Evolutionary conservation across 2,329 filamentous ascomycete species (phyloP).

Genomic region (Sporothrix brunneoviolacea): DNA sequence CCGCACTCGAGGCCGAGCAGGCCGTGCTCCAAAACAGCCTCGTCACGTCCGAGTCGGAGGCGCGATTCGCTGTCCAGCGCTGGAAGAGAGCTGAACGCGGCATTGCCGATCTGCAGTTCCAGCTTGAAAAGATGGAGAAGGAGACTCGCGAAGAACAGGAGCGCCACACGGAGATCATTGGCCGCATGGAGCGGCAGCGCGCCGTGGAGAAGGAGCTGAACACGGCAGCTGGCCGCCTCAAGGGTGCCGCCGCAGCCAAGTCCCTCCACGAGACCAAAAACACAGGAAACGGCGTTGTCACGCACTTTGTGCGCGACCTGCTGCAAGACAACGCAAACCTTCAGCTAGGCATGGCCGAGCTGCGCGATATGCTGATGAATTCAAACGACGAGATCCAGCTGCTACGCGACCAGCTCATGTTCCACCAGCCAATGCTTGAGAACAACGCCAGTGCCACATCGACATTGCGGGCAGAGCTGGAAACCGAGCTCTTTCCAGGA

Average conservation of each 20-base stretch:
- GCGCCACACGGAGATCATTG: slow-evolving; percentile 72
- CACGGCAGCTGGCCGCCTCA: slow-evolving; percentile 70
- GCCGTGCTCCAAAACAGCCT: slow-evolving; percentile 62
- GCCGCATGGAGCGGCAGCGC: slow-evolving; percentile 76
- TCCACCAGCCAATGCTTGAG: slow-evolving; percentile 63
- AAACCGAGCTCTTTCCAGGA: slow-evolving; percentile 19
- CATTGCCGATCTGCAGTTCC: slow-evolving; percentile 72
- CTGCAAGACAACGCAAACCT: slow-evolving; percentile 91
- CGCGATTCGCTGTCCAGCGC: slow-evolving; percentile 69
- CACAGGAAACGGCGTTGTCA: slow-evolving; percentile 65
- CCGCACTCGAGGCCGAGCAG: slow-evolving; percentile 75
- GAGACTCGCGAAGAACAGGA: slow-evolving; percentile 76
- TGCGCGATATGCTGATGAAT: slow-evolving; percentile 81
- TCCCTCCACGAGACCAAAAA: slow-evolving; percentile 51
- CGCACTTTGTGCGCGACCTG: slow-evolving; percentile 92
- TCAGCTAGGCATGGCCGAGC: slow-evolving; percentile 83
- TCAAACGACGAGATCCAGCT: slow-evolving; percentile 92
- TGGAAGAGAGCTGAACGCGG: slow-evolving; percentile 82
- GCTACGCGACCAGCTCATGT: slow-evolving; percentile 71
- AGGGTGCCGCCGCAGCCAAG: slow-evolving; percentile 69
- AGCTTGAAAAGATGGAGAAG: slow-evolving; percentile 80
- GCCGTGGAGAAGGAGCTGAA: slow-evolving; percentile 76
- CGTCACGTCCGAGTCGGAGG: slow-evolving; percentile 62
- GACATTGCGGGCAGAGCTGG: slow-evolving; percentile 67
- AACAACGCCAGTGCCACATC: slow-evolving; percentile 34